Base-by-base conservation (phyloP, 2,329 filamentous ascomycete species). In the Colletotrichum destructivum region DNA sequence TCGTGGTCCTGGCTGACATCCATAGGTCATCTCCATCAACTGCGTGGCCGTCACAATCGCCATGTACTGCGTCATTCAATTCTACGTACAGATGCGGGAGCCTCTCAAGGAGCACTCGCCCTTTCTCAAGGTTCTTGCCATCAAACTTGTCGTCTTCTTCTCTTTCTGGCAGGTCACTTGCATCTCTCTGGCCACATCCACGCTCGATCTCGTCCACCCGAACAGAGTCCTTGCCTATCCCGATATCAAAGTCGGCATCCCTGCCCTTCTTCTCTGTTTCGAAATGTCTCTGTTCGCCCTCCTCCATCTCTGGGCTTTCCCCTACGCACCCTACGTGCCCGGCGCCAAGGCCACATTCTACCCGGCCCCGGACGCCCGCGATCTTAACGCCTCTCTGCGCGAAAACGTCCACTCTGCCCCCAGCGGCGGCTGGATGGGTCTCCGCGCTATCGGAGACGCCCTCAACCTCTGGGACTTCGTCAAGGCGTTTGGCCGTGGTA, bases 141-240 rank as follows among this genome's bases (percentile, higher is more conserved):
- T 98, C 83, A 97, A 97, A 82, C 87, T 97, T 38, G 94, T 97
- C 78, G 94, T 97, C 77, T 97, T 97, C 85, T 88, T 98, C 75
- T 95, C 92, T 46, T 97, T 97, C 81, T 97, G 94, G 94, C 94
- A 98, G 82, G 87, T 80, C 3, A 83, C 85, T 5, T 81, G 85
- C 74, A 87, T 88, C 73, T 87, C 85, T 6, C 75, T 88, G 46
- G 86, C 82, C 73, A 88, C 86, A 0, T 89, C 89, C 0, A 86
- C 87, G 5, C 87, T 93, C 5, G 86, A 91, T 18, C 85, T 96
- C 61, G 88, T 88, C 44, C 82, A 91, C 73, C 80, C 92, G 0
- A 91, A 87, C 54, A 80, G 86, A 1, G 86, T 87, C 44, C 81
- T 97, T 15, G 89, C 90, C 42, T 91, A 91, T 52, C 91, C 91